Evolutionary conservation across 305 asterid genomes (phyloP).

Genomic region (Fraxinus paxiana): DNA sequence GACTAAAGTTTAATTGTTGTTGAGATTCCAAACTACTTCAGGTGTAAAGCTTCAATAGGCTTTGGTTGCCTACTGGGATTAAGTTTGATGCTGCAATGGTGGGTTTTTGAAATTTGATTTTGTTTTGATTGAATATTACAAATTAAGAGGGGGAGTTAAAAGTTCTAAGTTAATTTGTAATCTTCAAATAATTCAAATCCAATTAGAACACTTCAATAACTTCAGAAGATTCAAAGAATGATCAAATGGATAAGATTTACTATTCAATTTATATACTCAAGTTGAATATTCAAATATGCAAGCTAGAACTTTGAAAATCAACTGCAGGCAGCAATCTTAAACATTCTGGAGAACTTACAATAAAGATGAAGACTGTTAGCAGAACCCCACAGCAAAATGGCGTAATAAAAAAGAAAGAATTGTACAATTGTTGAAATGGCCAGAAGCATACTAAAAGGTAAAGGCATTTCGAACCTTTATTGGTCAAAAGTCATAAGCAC

Average conservation of each 20-base stretch:
- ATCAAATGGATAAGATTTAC: neutral
- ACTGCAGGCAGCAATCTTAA: neutral
- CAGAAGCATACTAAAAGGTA: neutral
- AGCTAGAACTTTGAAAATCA: neutral
- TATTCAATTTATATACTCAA: no score
- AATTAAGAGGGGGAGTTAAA: no score
- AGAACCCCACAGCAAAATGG: conserved; percentile 8
- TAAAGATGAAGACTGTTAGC: neutral
- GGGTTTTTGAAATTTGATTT: no score
- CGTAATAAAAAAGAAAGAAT: neutral
- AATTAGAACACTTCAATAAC: no score
- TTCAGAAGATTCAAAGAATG: neutral
- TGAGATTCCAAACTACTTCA: no score
- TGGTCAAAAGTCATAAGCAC: conserved; percentile 13
- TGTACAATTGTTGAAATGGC: conserved; percentile 1
- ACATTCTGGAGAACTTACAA: neutral
- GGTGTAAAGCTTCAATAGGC: no score
- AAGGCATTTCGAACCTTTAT: neutral
- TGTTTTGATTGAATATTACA: no score
- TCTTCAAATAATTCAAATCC: no score
- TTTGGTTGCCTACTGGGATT: no score
- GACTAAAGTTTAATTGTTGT: no score
- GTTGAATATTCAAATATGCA: neutral
- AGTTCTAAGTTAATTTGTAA: no score
- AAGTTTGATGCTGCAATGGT: no score